phyloP scores from a whole-genome alignment of 805 yeast species.

The Kazachstania taianensis region DNA sequence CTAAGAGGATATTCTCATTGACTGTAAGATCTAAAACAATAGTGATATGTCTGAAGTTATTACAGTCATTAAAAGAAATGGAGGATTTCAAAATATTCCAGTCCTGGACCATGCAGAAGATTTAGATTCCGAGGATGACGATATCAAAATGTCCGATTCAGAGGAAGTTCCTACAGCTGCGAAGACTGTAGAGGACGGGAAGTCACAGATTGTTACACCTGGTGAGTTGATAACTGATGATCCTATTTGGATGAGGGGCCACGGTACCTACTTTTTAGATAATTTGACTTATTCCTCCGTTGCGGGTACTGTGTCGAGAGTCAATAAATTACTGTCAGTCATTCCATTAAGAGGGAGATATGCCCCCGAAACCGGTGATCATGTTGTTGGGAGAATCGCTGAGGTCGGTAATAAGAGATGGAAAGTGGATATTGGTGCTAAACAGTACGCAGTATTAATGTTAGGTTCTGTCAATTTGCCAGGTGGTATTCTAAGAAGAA shows the following conservation, averaged over 20 bases:
- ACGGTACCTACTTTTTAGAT: slow-evolving; percentile 78
- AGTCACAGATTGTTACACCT: slow-evolving; percentile 64
- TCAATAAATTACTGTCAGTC: slow-evolving; percentile 78
- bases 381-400: slow-evolving; percentile 83
- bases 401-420: slow-evolving; percentile 92
- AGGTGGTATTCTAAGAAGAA: slow-evolving; percentile 91
- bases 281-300: slow-evolving; percentile 80
- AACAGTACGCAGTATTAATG: slow-evolving; percentile 84
- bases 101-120: slow-evolving; percentile 7
- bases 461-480: slow-evolving; percentile 94
- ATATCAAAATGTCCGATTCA: slow-evolving; percentile 33
- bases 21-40: neutral
- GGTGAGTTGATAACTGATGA: slow-evolving; percentile 96
- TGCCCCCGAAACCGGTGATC: slow-evolving; percentile 93
- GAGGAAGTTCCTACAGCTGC: slow-evolving; percentile 24
- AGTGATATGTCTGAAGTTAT: slow-evolving; percentile 22
- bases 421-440: slow-evolving; percentile 96
- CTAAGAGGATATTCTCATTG: neutral
- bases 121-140: slow-evolving; percentile 27
- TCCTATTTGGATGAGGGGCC: slow-evolving; percentile 97
- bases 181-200: slow-evolving; percentile 19
- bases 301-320: slow-evolving; percentile 81
- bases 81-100: slow-evolving; percentile 19
- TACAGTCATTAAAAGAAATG: slow-evolving; percentile 19
- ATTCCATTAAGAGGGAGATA: slow-evolving; percentile 80